Conservation (phyloP, 306 rosid genomes). For the Mimosa pudica region DNA sequence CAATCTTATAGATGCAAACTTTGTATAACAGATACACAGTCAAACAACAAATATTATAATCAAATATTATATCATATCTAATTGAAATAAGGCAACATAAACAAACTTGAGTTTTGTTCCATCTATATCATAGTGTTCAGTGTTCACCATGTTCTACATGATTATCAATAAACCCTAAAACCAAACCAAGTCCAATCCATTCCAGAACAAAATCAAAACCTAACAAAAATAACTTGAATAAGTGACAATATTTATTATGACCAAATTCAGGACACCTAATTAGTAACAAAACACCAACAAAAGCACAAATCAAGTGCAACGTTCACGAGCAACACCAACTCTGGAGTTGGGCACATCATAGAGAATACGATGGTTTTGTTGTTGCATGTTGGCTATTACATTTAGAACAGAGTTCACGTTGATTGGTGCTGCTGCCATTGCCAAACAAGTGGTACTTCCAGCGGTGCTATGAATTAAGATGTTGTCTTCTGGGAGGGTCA, state of each 20-base stretch:
- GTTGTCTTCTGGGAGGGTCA: constrained; percentile 81
- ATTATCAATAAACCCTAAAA: constrained; percentile 24
- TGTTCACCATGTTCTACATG: constrained; percentile 28
- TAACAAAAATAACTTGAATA: constrained; percentile 3
- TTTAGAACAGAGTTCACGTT: constrained; percentile 89
- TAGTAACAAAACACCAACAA: no score
- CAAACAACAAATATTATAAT: no score
- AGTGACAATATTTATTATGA: constrained; percentile 6
- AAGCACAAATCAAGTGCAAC: constrained; percentile 45
- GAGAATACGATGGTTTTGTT: constrained; percentile 86
- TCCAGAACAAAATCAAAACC: neutral
- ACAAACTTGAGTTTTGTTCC: constrained; percentile 23
- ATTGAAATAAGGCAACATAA: constrained; percentile 2
- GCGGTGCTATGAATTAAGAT: constrained; percentile 75
- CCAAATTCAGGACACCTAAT: neutral
- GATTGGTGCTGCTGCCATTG: constrained; percentile 77
- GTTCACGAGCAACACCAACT: constrained; percentile 86
- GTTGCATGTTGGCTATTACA: constrained; percentile 95
- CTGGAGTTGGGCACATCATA: constrained; percentile 80
- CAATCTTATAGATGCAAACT: neutral
- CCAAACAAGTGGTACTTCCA: constrained; percentile 74
- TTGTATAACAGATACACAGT: constrained; percentile 25
- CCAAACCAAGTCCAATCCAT: constrained; percentile 22
- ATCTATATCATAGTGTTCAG: constrained; percentile 1
- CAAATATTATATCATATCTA: constrained; percentile 24